phyloP scores from a whole-genome alignment of 2,329 filamentous ascomycete species.

The Coniochaeta ligniaria region DNA sequence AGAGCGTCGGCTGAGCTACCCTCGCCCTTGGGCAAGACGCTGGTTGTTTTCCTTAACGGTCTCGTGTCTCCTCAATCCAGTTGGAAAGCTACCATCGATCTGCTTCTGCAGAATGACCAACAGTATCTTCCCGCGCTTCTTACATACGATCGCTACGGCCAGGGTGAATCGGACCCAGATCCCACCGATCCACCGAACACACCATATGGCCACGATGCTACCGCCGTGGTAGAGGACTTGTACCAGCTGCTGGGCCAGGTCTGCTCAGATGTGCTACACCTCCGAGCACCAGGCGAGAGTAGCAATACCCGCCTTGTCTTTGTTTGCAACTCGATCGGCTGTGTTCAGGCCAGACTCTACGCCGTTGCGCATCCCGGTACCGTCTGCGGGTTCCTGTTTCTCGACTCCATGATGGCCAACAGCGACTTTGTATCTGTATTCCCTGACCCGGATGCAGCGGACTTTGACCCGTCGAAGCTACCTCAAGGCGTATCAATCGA shows the following conservation, averaged over 20 bases:
- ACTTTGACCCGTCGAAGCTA: conserved; percentile 32
- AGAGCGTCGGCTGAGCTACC: neutral
- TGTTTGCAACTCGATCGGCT: conserved; percentile 45
- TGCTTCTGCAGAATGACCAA: conserved; percentile 4
- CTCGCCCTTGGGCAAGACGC: conserved; percentile 6
- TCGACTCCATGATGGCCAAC: conserved; percentile 53
- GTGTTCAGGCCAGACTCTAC: conserved; percentile 43
- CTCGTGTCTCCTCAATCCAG: conserved; percentile 10
- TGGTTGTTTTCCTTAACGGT: conserved; percentile 18
- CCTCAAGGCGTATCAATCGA: conserved; percentile 28
- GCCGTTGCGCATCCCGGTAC: conserved; percentile 35
- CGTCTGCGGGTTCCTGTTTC: conserved; percentile 39
- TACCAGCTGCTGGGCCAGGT: conserved; percentile 34
- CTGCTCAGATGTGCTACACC: conserved; percentile 19
- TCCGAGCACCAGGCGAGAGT: conserved; percentile 4
- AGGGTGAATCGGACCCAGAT: conserved; percentile 37
- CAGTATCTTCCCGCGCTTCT: conserved; percentile 32
- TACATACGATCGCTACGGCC: conserved; percentile 52
- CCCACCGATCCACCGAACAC: conserved; percentile 35
- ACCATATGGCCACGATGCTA: conserved; percentile 38
- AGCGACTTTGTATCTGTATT: conserved; percentile 47
- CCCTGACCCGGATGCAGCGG: conserved; percentile 42
- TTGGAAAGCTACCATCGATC: conserved; percentile 11
- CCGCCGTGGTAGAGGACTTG: conserved; percentile 34
- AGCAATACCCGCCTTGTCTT: conserved; percentile 27